Conservation (phyloP, 148 eudicot species). For the Cornus suecica region DNA sequence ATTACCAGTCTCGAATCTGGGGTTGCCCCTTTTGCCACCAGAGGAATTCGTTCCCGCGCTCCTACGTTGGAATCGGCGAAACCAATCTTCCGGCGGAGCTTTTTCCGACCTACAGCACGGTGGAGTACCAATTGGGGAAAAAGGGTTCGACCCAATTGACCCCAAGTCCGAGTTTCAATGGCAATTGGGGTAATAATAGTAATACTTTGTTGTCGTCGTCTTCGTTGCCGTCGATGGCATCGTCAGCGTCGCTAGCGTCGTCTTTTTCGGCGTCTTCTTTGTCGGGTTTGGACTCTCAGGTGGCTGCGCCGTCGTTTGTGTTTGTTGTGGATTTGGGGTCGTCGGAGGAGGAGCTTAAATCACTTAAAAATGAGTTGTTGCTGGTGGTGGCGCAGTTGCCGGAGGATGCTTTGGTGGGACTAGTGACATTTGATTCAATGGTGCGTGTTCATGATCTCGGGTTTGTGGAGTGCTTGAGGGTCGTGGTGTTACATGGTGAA, state of each 20-base stretch:
- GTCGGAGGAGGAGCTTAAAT: constrained; percentile 68
- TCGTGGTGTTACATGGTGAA: constrained; percentile 76
- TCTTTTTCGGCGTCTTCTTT: constrained; percentile 25
- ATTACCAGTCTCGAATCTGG: constrained; percentile 76
- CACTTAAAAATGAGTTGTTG: constrained; percentile 69
- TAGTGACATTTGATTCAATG: constrained; percentile 85
- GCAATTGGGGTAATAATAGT: constrained; percentile 26
- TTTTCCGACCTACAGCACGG: constrained; percentile 80
- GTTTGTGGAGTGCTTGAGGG: constrained; percentile 65
- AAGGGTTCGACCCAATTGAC: constrained; percentile 12
- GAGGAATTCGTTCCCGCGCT: constrained; percentile 62
- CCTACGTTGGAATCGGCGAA: constrained; percentile 61
- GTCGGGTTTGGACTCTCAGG: constrained; percentile 21
- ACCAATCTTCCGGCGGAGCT: constrained; percentile 91
- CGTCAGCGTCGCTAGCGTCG: constrained; percentile 36
- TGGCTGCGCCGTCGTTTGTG: constrained; percentile 63
- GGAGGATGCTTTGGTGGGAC: constrained; percentile 69
- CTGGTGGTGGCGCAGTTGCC: constrained; percentile 58
- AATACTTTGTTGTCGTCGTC: constrained; percentile 19
- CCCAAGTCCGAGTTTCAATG: constrained; percentile 3
- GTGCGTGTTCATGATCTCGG: constrained; percentile 85
- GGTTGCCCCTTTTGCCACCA: constrained; percentile 80
- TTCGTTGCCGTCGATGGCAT: constrained; percentile 17
- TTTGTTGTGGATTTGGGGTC: constrained; percentile 81
- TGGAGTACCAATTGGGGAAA: constrained; percentile 61